A percentile compares a stretch with the other conserved stretches of the same genome.
These are phyloP conservation scores for Peltaster fructicola DNA, from an alignment of 2,329 filamentous ascomycete species.

Conservation along the genomic window DNA sequence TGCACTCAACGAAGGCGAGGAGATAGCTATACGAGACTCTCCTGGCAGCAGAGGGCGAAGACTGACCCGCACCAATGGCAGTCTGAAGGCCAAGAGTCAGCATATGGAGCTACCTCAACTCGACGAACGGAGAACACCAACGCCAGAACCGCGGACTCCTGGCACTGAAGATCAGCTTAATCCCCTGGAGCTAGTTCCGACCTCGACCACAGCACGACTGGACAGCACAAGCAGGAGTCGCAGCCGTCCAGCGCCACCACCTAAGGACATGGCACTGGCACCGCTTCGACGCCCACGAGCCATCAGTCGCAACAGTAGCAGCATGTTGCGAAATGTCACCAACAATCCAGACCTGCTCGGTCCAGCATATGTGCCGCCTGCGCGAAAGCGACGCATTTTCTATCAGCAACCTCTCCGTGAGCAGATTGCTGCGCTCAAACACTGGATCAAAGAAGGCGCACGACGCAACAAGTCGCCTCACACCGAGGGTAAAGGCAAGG, in stretches of 20 bases:
- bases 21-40: constrained; percentile 31
- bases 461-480: constrained; percentile 43
- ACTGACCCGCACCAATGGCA: constrained; percentile 40
- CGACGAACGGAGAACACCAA: constrained; percentile 40
- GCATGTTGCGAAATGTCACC: constrained; percentile 72
- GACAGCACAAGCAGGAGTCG: constrained; percentile 63
- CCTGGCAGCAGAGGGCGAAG: constrained; percentile 59
- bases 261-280: constrained; percentile 54
- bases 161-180: too few relatives aligned
- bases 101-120: constrained; percentile 63
- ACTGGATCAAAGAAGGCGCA: constrained; percentile 51
- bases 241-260: constrained; percentile 62
- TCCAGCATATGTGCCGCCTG: constrained; percentile 28
- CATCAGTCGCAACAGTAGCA: constrained; percentile 38
- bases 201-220: constrained; percentile 43
- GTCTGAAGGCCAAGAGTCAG: constrained; percentile 21
- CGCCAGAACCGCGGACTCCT: constrained; percentile 39
- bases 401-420: constrained; percentile 47
- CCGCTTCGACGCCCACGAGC: constrained; percentile 34
- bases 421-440: constrained; percentile 49
- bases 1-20: constrained; percentile 60
- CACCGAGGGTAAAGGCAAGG: constrained; percentile 7
- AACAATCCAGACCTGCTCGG: constrained; percentile 44
- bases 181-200: too few relatives aligned
- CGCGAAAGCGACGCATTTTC: constrained; percentile 34